Conservation (phyloP, 1,139 yeast genomes). For the Lodderomyces theae region DNA sequence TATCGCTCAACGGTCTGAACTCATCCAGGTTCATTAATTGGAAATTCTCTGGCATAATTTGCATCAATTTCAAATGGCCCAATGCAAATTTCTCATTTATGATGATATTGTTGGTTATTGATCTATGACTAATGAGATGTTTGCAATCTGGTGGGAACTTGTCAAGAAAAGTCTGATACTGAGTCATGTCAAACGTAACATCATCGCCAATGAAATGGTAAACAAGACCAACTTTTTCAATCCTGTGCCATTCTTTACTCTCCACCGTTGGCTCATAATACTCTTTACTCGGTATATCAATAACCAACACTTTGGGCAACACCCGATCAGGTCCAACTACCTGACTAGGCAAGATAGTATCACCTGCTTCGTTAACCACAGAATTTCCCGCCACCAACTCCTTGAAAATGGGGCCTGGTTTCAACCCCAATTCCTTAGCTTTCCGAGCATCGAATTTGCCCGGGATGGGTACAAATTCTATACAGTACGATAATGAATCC, state of each 20-base stretch:
- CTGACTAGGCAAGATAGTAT: constrained; percentile 59
- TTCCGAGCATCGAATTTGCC: constrained; percentile 72
- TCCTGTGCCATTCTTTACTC: constrained; percentile 28
- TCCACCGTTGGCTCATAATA: constrained; percentile 49
- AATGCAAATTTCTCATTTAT: constrained; percentile 56
- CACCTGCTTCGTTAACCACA: constrained; percentile 60
- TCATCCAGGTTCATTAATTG: constrained; percentile 43
- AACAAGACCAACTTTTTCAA: constrained; percentile 48
- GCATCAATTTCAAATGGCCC: constrained; percentile 55
- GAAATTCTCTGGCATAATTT: constrained; percentile 51
- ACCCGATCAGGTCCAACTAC: constrained; percentile 64
- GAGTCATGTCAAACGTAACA: constrained; percentile 47
- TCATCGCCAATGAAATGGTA: constrained; percentile 75
- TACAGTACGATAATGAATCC: constrained; percentile 52
- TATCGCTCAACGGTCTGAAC: constrained; percentile 19
- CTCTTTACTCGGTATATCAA: constrained; percentile 66
- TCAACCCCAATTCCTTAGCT: constrained; percentile 70
- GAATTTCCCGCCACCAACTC: constrained; percentile 58
- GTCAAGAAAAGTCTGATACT: constrained; percentile 45
- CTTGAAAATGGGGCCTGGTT: constrained; percentile 60
- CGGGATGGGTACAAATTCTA: constrained; percentile 64
- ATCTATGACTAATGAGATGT: constrained; percentile 71
- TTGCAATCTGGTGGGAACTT: constrained; percentile 47
- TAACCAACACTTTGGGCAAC: constrained; percentile 59
- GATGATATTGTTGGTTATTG: constrained; percentile 59